These are phyloP conservation scores for Leishmania arabica DNA, from an alignment of 208 protist species.

Conservation along the genomic window DNA sequence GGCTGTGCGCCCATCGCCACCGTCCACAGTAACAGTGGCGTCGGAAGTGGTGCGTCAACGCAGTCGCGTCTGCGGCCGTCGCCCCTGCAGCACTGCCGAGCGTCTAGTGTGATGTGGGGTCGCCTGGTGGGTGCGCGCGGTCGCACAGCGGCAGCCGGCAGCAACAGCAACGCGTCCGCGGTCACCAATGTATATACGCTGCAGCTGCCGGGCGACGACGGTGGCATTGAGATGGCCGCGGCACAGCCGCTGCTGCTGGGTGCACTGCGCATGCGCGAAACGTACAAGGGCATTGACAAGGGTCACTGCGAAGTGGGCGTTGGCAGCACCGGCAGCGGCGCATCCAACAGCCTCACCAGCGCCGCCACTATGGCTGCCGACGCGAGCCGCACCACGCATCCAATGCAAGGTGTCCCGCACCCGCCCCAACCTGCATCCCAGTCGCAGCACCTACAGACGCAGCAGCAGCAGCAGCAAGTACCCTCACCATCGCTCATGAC, in stretches of 20 bases:
- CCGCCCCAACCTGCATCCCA: neutral
- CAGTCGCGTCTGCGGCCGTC: conserved; percentile 16
- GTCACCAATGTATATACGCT: conserved; percentile 49
- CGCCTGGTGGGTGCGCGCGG: neutral
- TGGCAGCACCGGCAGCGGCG: neutral
- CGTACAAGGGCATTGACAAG: conserved; percentile 75
- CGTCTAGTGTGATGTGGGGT: conserved; percentile 6
- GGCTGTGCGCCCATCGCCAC: neutral
- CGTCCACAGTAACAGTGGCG: neutral
- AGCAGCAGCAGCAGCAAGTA: conserved; percentile 2
- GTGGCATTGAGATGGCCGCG: conserved; percentile 76
- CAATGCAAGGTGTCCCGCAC: neutral
- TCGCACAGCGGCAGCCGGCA: neutral
- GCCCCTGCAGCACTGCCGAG: conserved; percentile 16
- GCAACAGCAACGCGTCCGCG: neutral
- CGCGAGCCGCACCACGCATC: neutral
- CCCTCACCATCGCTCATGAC: conserved; percentile 5
- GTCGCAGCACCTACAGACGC: neutral
- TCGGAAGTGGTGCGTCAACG: neutral
- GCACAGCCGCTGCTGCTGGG: conserved; percentile 48
- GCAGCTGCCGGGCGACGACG: conserved; percentile 70
- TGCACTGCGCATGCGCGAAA: conserved; percentile 54
- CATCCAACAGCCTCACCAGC: neutral
- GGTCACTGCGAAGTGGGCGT: conserved; percentile 40
- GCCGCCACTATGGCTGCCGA: neutral